Conservation (phyloP, 495 filamentous ascomycete species). For the Lasiosphaeria miniovina region DNA sequence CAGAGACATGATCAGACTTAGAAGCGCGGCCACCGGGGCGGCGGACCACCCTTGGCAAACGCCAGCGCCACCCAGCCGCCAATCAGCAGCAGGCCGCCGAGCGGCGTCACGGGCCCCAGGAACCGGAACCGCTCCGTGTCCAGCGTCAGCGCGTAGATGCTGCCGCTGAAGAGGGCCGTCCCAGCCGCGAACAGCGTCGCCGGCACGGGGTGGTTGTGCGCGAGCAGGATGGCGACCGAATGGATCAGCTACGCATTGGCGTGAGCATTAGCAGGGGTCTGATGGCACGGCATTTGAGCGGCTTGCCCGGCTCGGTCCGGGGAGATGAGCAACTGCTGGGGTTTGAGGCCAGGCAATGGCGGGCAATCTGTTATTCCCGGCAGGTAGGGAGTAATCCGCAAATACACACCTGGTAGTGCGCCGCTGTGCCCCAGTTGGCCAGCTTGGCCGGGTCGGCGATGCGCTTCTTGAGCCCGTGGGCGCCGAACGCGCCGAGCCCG, state of each 20-base stretch:
- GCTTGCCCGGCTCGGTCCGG: no score
- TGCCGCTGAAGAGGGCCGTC: slow-evolving; percentile 59
- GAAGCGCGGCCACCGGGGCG: slow-evolving; percentile 15
- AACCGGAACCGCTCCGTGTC: slow-evolving; percentile 54
- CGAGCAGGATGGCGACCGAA: slow-evolving; percentile 53
- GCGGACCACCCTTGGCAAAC: slow-evolving; percentile 16
- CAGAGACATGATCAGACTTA: slow-evolving; percentile 1
- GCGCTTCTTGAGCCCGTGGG: slow-evolving; percentile 58
- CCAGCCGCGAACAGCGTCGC: slow-evolving; percentile 41
- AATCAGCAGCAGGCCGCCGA: slow-evolving; percentile 58
- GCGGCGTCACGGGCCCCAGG: slow-evolving; percentile 57
- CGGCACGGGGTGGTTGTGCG: slow-evolving; percentile 37
- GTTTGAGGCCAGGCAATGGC: no score
- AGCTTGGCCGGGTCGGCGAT: slow-evolving; percentile 53
- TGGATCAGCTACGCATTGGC: slow-evolving; percentile 51
- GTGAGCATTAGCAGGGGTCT: not conserved
- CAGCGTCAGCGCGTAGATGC: slow-evolving; percentile 56
- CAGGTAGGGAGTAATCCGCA: not conserved
- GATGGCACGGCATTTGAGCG: not conserved
- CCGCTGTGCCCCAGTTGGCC: slow-evolving; percentile 55
- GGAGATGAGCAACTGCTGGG: no score
- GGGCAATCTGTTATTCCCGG: no score
- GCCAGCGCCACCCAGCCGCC: slow-evolving; percentile 48
- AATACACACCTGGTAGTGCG: slow-evolving; percentile 56
- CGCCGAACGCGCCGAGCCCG: slow-evolving; percentile 60